Evolutionary conservation across 257 asterid genomes (phyloP).

Genomic region (Solanum sitiens): DNA sequence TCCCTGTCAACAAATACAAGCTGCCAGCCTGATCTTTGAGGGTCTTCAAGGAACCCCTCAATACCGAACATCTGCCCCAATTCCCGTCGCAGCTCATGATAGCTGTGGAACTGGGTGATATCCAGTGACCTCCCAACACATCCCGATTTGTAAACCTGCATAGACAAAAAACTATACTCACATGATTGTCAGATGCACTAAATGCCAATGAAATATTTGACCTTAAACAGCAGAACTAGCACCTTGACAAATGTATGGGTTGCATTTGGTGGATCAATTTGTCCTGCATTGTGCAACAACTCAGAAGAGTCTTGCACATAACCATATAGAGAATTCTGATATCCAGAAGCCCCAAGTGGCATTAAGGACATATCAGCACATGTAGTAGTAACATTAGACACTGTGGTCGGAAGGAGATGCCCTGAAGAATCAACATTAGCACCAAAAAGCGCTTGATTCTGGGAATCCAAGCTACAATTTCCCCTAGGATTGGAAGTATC

Average conservation of each 20-base stretch:
- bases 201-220: neutral
- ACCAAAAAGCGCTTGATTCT: slow-evolving; percentile 56
- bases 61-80: slow-evolving; percentile 87
- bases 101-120: slow-evolving; percentile 87
- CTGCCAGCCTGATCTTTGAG: slow-evolving; percentile 99
- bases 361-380: slow-evolving; percentile 52
- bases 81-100: slow-evolving; percentile 84
- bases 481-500: slow-evolving; percentile 53
- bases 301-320: slow-evolving; percentile 66
- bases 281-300: slow-evolving; percentile 49
- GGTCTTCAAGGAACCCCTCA: slow-evolving; percentile 93
- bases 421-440: slow-evolving; percentile 54
- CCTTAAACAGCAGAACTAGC: neutral
- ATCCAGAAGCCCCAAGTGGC: slow-evolving; percentile 56
- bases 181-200: neutral
- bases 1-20: slow-evolving; percentile 99
- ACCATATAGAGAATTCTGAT: slow-evolving; percentile 56
- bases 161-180: neutral
- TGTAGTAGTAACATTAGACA: slow-evolving; percentile 41
- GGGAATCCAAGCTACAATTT: slow-evolving; percentile 41
- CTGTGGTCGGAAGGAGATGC: slow-evolving; percentile 61
- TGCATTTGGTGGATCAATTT: slow-evolving; percentile 45
- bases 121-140: slow-evolving; percentile 92
- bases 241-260: slow-evolving; percentile 76
- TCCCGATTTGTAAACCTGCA: slow-evolving; percentile 77